Conservation (phyloP, 2,329 filamentous ascomycete species). For the Phyllosticta citriasiana region DNA sequence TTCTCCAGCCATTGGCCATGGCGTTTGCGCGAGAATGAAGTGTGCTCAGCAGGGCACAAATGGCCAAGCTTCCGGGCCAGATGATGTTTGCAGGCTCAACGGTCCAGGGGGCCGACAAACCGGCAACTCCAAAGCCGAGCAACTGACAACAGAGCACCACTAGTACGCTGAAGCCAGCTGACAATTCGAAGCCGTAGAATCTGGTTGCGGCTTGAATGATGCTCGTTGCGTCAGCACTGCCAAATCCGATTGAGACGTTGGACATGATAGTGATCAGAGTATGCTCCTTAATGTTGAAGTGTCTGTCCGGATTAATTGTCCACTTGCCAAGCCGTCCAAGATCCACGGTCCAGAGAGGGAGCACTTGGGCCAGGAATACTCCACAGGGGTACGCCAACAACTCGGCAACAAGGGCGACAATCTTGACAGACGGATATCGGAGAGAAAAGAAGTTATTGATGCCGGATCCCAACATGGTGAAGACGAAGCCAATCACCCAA, state of each 20-base stretch:
- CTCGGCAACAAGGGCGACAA: slow-evolving; percentile 22
- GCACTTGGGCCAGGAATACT: slow-evolving; percentile 29
- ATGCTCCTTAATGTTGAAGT: slow-evolving; percentile 54
- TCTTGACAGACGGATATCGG: slow-evolving; percentile 21
- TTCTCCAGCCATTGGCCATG: slow-evolving; percentile 17
- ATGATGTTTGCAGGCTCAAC: slow-evolving; percentile 20
- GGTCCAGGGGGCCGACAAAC: slow-evolving; percentile 15
- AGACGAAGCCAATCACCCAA: slow-evolving; percentile 21
- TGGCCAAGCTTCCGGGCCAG: slow-evolving; percentile 18
- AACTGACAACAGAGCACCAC: slow-evolving; percentile 8
- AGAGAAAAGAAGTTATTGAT: slow-evolving; percentile 24
- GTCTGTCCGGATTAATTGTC: slow-evolving; percentile 42
- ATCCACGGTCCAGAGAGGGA: slow-evolving; percentile 17
- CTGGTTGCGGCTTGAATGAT: slow-evolving; percentile 61
- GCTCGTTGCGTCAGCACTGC: slow-evolving; percentile 60
- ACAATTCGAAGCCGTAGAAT: slow-evolving; percentile 48
- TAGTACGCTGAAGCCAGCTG: slow-evolving; percentile 16
- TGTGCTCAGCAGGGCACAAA: slow-evolving; percentile 17
- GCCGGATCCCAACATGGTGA: slow-evolving; percentile 17
- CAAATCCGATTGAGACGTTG: slow-evolving; percentile 39
- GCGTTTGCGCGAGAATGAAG: slow-evolving; percentile 18
- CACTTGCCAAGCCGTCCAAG: slow-evolving; percentile 46
- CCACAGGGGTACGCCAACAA: slow-evolving; percentile 13
- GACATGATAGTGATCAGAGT: slow-evolving; percentile 55
- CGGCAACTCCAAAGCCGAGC: slow-evolving; percentile 18